Base-by-base conservation (phyloP, 1,284 basidiomycete species). In the Ceratobasidium sp. region DNA sequence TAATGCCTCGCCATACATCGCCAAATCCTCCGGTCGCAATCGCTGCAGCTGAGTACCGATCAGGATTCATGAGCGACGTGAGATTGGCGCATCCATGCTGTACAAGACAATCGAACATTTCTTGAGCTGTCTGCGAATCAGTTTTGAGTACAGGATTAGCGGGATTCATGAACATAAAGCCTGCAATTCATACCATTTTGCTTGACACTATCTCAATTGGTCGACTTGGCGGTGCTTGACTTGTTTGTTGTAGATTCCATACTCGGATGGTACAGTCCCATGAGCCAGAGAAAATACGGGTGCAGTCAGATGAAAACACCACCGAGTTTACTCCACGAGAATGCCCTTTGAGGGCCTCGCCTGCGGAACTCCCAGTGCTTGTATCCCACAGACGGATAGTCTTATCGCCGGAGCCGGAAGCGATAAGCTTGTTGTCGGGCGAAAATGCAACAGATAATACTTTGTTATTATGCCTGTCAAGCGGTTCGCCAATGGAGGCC, bases 301-400 rank as follows among this genome's bases (percentile, higher is more conserved):
- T 19, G 3, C 60, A 50, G 48, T 73, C 67, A 8, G 75, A 33
- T 4, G 75, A 75, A 31, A 29, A 63, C n/a, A 67, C 54, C 2
- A 75, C 31, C 27, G 45, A 48, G 9, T 4, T 17, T 1, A 75
- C 59, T 29, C 24, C 3, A 19, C 41, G 45, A 17, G 24, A 56
- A 36, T 75, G 75, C 6, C 62, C 47, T 7, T 2, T 41, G 22
- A 15, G n/a, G 24, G 24, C n/a, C 9, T n/a, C 27, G 24, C 19
- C 45, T 17, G 19, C 17, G 9, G 17, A 17, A 7, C 17, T 29
- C 1, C 31, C 29, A 5, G 56, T 15, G 9, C 33, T 11, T 17
- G 29, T 29, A 24, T 67, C 44, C 57, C 57, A 60, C 6, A 60
- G 17, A 9, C 57, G 57, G 17, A 60, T 60, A 19, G 57, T 60